Evolutionary conservation across 2,329 filamentous ascomycete genomes (phyloP).

Genomic region (Monilinia vaccinii-corymbosi): DNA sequence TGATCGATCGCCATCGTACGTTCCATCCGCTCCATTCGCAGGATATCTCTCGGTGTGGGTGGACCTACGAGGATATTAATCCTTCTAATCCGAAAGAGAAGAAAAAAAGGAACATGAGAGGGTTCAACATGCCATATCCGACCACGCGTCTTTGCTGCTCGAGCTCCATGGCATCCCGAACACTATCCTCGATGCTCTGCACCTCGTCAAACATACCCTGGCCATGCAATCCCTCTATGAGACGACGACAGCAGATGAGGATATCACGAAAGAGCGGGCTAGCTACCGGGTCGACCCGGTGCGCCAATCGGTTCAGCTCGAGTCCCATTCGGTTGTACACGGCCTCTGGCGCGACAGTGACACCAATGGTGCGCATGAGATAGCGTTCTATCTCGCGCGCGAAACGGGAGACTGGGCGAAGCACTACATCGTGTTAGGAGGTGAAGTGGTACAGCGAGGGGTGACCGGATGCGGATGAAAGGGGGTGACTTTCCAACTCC

Average conservation of each 20-base stretch:
- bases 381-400: neutral
- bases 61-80: neutral
- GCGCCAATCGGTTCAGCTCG: neutral
- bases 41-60: neutral
- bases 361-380: neutral
- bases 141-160: neutral
- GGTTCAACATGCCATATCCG: neutral
- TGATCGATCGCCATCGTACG: neutral
- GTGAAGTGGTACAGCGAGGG: neutral
- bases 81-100: no score
- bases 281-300: neutral
- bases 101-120: neutral
- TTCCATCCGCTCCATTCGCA: neutral
- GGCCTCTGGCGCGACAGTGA: neutral
- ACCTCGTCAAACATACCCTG: neutral
- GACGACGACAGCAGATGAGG: neutral
- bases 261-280: neutral
- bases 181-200: neutral
- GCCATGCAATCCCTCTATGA: neutral
- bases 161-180: neutral
- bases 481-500: neutral
- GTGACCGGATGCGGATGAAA: neutral
- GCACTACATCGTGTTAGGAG: neutral
- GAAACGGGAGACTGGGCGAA: neutral
- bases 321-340: neutral